phyloP scores from a whole-genome alignment of 2,329 filamentous ascomycete genomes.

The Alternaria brassicae region DNA sequence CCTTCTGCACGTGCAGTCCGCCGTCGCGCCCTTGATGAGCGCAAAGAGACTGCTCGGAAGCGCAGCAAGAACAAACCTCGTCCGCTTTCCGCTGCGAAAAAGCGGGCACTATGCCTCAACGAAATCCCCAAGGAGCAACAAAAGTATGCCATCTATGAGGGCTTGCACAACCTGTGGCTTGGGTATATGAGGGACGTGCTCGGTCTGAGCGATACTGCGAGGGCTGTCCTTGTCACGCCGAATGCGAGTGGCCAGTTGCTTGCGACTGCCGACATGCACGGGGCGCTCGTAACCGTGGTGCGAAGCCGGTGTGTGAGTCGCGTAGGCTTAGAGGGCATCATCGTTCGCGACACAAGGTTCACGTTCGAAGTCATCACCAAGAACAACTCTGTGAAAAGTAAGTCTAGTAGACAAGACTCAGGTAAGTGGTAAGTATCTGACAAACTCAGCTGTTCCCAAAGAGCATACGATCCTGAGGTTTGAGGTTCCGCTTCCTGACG shows the following conservation, averaged over 20 bases:
- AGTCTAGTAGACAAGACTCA: constrained; percentile 28
- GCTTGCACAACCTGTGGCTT: constrained; percentile 79
- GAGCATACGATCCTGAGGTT: constrained; percentile 87
- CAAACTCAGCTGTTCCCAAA: constrained; percentile 73
- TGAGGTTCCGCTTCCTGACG: constrained; percentile 63
- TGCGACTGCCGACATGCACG: constrained; percentile 87
- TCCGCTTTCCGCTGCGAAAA: constrained; percentile 81
- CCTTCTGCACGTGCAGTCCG: constrained; percentile 50
- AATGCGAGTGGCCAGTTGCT: constrained; percentile 73
- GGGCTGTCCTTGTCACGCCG: constrained; percentile 60
- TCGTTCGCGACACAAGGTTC: constrained; percentile 86
- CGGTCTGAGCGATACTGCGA: constrained; percentile 58
- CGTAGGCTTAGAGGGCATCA: constrained; percentile 84
- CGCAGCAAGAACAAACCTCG: constrained; percentile 60
- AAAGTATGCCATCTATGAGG: constrained; percentile 78
- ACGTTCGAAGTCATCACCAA: constrained; percentile 83
- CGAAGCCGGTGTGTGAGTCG: constrained; percentile 80
- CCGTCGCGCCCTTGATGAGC: constrained; percentile 62
- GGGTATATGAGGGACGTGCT: constrained; percentile 85
- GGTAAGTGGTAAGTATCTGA: constrained; percentile 24
- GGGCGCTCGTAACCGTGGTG: constrained; percentile 82
- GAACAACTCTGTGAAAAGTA: constrained; percentile 72
- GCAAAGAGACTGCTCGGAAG: constrained; percentile 39
- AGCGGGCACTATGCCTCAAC: constrained; percentile 75
- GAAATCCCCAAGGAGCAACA: constrained; percentile 72